Conservation (phyloP, 2,329 filamentous ascomycete genomes). For the Penicillium palitans region DNA sequence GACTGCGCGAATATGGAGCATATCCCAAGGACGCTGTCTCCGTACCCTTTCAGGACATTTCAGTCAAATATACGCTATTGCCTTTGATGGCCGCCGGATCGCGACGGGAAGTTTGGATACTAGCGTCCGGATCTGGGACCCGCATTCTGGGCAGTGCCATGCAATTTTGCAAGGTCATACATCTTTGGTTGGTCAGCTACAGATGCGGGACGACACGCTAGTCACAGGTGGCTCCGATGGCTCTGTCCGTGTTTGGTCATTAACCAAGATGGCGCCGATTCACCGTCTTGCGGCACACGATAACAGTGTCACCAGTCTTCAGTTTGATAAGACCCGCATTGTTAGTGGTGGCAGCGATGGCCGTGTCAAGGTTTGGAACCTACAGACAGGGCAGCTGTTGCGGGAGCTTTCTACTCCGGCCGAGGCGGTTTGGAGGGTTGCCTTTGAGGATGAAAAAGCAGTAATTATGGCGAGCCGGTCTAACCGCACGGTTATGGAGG, state of each 20-base stretch:
- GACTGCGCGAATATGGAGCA: conserved; percentile 95
- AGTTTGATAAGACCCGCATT: conserved; percentile 94
- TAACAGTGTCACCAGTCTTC: conserved; percentile 95
- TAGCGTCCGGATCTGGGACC: conserved; percentile 96
- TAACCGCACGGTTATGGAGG: conserved; percentile 95
- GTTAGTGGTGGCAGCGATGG: conserved; percentile 96
- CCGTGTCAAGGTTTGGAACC: conserved; percentile 97
- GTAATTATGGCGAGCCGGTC: conserved; percentile 88
- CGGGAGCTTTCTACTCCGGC: conserved; percentile 88
- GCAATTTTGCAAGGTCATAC: conserved; percentile 96
- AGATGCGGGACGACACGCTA: conserved; percentile 91
- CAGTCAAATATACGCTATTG: conserved; percentile 98
- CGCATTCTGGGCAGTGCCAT: conserved; percentile 78
- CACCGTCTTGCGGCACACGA: conserved; percentile 95
- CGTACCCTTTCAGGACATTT: conserved; percentile 91
- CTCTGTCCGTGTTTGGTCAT: conserved; percentile 92
- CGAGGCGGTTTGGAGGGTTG: conserved; percentile 95
- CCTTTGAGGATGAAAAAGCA: conserved; percentile 97
- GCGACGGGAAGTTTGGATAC: conserved; percentile 96
- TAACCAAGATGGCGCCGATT: conserved; percentile 86
- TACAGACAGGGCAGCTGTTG: conserved; percentile 86
- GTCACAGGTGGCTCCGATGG: conserved; percentile 96
- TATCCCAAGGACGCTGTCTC: conserved; percentile 89
- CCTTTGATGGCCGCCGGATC: conserved; percentile 90
- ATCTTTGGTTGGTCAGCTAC: conserved; percentile 90